phyloP scores from a whole-genome alignment of 441 rosid species.

The Bruguiera hainesii region DNA sequence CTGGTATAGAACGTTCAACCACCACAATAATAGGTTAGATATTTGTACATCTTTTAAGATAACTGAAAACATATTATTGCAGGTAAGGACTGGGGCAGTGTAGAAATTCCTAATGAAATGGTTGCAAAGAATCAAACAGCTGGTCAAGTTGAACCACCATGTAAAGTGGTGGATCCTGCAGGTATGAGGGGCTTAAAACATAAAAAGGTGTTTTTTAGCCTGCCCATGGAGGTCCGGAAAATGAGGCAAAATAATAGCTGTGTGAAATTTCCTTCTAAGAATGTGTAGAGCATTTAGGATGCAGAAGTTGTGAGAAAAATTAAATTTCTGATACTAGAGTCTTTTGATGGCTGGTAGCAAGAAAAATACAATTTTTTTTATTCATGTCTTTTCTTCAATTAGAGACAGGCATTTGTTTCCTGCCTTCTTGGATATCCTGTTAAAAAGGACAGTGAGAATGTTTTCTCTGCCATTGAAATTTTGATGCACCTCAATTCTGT shows the following conservation, averaged over 20 bases:
- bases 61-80: neutral
- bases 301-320: neutral
- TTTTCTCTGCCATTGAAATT: no score
- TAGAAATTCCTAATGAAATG: conserved; percentile 5
- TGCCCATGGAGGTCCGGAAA: neutral
- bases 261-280: neutral
- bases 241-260: neutral
- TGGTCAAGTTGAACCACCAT: conserved; percentile 5
- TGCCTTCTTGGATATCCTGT: neutral
- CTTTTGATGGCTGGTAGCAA: neutral
- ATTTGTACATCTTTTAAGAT: neutral
- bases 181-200: neutral
- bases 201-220: neutral
- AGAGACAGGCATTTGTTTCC: neutral
- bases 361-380: neutral
- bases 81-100: neutral
- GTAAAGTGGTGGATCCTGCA: neutral
- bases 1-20: neutral
- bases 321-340: no score
- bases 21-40: neutral
- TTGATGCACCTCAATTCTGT: no score
- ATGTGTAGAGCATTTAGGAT: no score
- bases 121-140: neutral
- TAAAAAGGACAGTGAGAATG: neutral
- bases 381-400: neutral